Evolutionary conservation across 2,329 filamentous ascomycete genomes (phyloP).

Genomic region (Sphaerostilbella broomeana): DNA sequence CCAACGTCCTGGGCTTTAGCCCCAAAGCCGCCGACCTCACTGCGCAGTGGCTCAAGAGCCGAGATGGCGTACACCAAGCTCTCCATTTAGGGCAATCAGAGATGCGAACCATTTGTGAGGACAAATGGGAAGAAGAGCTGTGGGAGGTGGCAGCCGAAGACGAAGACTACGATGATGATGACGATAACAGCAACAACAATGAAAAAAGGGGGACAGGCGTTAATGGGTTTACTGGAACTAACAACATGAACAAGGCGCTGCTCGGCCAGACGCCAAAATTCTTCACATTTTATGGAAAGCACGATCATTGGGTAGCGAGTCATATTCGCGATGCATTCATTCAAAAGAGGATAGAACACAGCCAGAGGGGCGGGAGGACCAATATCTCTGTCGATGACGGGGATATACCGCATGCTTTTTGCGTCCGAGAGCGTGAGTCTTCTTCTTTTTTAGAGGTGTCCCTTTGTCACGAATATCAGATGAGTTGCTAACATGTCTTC

Average conservation of each 20-base stretch:
- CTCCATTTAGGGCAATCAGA: slow-evolving; percentile 54
- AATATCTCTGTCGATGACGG: slow-evolving; percentile 49
- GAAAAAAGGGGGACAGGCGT: slow-evolving; percentile 1
- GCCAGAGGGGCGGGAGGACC: slow-evolving; percentile 33
- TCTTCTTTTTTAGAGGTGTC: background rate
- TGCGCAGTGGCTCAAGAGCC: slow-evolving; percentile 46
- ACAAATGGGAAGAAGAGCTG: slow-evolving; percentile 52
- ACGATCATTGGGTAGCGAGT: slow-evolving; percentile 58
- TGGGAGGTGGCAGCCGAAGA: slow-evolving; percentile 39
- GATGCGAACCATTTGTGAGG: slow-evolving; percentile 51
- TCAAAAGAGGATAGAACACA: slow-evolving; percentile 29
- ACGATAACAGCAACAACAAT: slow-evolving; percentile 1
- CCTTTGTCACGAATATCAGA: background rate
- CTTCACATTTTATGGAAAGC: slow-evolving; percentile 52
- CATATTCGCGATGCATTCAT: slow-evolving; percentile 52
- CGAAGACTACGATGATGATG: slow-evolving; percentile 4
- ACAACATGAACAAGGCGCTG: background rate
- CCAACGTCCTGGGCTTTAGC: slow-evolving; percentile 41
- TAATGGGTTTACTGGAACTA: background rate
- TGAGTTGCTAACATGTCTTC: slow-evolving; percentile 3
- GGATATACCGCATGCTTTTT: slow-evolving; percentile 55
- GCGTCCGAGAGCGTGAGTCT: slow-evolving; percentile 35
- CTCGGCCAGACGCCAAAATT: slow-evolving; percentile 40
- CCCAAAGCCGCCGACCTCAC: slow-evolving; percentile 43
- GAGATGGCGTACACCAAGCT: slow-evolving; percentile 53